Evolutionary conservation across 768 basidiomycete genomes (phyloP).

Genomic region (Mycena vitilis): DNA sequence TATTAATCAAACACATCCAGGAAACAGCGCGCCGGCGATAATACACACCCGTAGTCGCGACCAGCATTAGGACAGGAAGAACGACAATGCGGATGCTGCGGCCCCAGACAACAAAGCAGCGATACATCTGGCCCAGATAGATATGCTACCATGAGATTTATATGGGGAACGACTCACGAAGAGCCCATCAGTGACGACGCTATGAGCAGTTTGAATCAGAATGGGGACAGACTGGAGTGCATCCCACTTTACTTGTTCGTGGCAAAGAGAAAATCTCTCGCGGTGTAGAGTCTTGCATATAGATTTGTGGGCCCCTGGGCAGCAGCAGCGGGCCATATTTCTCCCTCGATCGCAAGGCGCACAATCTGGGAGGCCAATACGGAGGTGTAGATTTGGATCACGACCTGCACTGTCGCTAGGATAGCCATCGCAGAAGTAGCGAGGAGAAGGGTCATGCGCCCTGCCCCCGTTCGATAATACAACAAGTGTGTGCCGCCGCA

Average conservation of each 20-base stretch:
- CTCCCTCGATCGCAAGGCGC: constrained; percentile 5
- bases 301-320: not conserved
- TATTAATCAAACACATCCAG: not conserved
- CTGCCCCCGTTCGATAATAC: constrained; percentile 6
- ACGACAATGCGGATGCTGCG: not conserved
- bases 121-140: not conserved
- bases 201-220: not conserved
- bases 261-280: constrained; percentile 7
- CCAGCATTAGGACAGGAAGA: constrained; percentile 13
- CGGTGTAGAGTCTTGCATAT: not conserved
- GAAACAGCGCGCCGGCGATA: too few relatives aligned
- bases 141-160: not conserved
- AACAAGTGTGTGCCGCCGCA: not conserved
- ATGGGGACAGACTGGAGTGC: not conserved
- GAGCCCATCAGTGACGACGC: constrained; percentile 15
- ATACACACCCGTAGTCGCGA: constrained; percentile 1
- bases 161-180: not conserved
- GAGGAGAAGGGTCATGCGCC: not conserved
- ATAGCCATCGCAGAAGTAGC: constrained; percentile 11
- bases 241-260: constrained; percentile 13
- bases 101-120: constrained; percentile 13
- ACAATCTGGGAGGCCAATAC: constrained; percentile 1
- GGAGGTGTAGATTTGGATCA: not conserved
- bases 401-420: constrained; percentile 7
- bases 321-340: not conserved